Evolutionary conservation across 805 yeast species (phyloP).

Genomic region (Zygotorulaspora danielsina): DNA sequence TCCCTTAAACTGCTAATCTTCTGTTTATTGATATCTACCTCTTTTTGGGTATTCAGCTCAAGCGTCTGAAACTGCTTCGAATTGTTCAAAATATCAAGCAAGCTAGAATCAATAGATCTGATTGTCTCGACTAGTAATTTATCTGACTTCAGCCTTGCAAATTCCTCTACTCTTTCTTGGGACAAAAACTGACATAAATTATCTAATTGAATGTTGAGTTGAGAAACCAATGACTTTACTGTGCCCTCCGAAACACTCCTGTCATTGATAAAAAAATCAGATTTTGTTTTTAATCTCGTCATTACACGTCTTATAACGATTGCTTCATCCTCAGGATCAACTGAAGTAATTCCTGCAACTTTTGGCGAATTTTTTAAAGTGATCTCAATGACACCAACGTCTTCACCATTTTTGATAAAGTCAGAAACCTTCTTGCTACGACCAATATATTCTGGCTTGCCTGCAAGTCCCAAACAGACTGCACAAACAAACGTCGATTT

Average conservation of each 20-base stretch:
- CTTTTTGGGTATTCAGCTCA: slow-evolving; percentile 38
- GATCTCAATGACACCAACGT: slow-evolving; percentile 35
- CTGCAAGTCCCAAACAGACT: slow-evolving; percentile 82
- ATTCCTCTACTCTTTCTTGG: slow-evolving; percentile 91
- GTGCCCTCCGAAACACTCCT: slow-evolving; percentile 39
- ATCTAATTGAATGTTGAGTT: slow-evolving; percentile 75
- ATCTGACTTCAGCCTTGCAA: slow-evolving; percentile 77
- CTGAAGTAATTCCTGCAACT: slow-evolving; percentile 28
- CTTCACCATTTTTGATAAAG: slow-evolving; percentile 68
- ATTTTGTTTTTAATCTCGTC: slow-evolving; percentile 39
- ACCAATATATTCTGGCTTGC: slow-evolving; percentile 69
- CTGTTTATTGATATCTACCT: slow-evolving; percentile 33
- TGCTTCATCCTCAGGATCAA: slow-evolving; percentile 23
- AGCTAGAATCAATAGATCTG: slow-evolving; percentile 65
- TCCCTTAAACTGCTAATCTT: slow-evolving; percentile 35
- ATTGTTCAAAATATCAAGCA: slow-evolving; percentile 52
- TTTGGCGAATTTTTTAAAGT: slow-evolving; percentile 31
- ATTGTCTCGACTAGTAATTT: slow-evolving; percentile 72
- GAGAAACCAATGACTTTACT: slow-evolving; percentile 44
- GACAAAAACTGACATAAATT: slow-evolving; percentile 93
- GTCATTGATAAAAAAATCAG: slow-evolving; percentile 52
- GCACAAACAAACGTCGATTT: slow-evolving; percentile 92
- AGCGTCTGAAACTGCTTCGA: slow-evolving; percentile 50
- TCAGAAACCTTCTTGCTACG: slow-evolving; percentile 56
- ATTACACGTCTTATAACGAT: slow-evolving; percentile 45